Conservation (phyloP, 2,329 filamentous ascomycete genomes). For the Echinosphaeria canescens region DNA sequence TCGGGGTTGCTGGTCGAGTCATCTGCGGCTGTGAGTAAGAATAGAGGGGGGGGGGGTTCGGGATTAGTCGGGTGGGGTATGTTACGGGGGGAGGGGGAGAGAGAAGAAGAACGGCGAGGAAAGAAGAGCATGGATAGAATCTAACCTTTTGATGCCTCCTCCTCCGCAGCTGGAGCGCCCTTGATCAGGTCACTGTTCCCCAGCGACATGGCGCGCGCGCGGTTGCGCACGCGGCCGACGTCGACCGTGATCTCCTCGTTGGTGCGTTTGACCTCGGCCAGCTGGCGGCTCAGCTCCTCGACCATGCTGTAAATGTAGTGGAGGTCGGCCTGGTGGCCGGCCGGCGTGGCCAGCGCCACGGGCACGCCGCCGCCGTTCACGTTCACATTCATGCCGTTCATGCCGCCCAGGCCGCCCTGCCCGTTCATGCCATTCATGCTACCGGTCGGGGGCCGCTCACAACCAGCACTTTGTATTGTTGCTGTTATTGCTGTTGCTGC, state of each 20-base stretch:
- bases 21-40: conserved; percentile 13
- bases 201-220: conserved; percentile 26
- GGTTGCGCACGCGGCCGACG: conserved; percentile 35
- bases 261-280: conserved; percentile 36
- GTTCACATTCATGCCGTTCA: conserved; percentile 23
- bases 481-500: conserved; percentile 3
- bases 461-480: conserved; percentile 1
- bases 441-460: neutral
- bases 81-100: too few species aligned
- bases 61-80: neutral
- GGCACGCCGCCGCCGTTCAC: conserved; percentile 20
- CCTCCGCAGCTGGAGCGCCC: conserved; percentile 30
- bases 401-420: conserved; percentile 20
- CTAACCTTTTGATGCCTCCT: conserved; percentile 24
- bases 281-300: conserved; percentile 39
- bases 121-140: too few species aligned
- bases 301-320: conserved; percentile 49
- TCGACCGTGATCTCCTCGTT: conserved; percentile 43
- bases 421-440: conserved; percentile 1
- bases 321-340: conserved; percentile 44
- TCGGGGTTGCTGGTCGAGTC: too few species aligned
- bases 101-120: too few species aligned
- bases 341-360: conserved; percentile 34
- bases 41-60: conserved; percentile 1
- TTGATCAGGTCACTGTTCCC: conserved; percentile 36